Evolutionary conservation across 768 basidiomycete species (phyloP), one percentile per base, ranked within the genome.

Genomic region (Porphyrellus cyaneotinctus): DNA sequence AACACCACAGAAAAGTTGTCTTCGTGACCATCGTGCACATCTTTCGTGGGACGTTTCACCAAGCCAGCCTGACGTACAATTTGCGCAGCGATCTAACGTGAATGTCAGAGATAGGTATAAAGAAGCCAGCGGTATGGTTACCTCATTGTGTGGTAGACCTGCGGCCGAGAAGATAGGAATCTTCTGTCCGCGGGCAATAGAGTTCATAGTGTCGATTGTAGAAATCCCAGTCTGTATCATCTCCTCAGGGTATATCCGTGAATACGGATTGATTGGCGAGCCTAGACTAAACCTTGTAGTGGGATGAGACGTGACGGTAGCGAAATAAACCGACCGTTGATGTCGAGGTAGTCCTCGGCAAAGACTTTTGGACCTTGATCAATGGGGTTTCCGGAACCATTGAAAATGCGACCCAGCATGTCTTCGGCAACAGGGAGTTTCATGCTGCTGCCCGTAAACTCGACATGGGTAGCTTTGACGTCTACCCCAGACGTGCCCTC

Each of bases 221-320:
- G 97, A 99, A 65, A 98, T 98, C 73, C 97, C 97, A 32, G 97
- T 99, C 73, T 99, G 97, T 58, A 99, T 98, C 97, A 99, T 99
- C 75, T 99, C 97, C 74, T 98, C 97, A 54, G 97, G 97, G 76
- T 99, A 98, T 75, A 97, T 98, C 69, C 97, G 94, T 57, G 91
- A 91, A 72, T 86, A 95, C 20, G 93, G 93, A 71, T 95, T 99
- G 75, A 98, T 99, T 39, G 97, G 97, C 6, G 93, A 95, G 56
- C 95, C 95, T 95, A 58, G 39, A 59, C 48, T 37, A 47, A 58
- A 57, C 58, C 51, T 53, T 64, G 56, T 56, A 58, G 53, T 26
- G 22, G 35, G 38, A 24, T 31, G 45, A 23, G 52, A 44, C 20
- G 51, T 39, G 22, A 37, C 39, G 42, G 6, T 17, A 43, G 38